phyloP scores from a whole-genome alignment of 2,329 filamentous ascomycete genomes.

The Pleurostoma richardsiae region DNA sequence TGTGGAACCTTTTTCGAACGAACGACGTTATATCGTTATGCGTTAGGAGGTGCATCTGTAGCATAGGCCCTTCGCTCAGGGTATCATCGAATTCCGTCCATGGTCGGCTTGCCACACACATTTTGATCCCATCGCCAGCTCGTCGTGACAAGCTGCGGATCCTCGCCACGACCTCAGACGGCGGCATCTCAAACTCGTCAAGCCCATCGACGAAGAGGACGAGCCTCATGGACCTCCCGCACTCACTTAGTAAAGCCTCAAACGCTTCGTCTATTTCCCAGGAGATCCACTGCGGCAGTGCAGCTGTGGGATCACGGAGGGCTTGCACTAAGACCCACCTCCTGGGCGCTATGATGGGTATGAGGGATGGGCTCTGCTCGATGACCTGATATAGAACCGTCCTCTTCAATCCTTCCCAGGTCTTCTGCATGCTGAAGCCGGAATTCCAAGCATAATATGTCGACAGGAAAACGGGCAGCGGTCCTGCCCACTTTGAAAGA shows the following conservation, averaged over 20 bases:
- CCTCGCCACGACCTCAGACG: background rate
- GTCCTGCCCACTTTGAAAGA: slow-evolving; percentile 5
- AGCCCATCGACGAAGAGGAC: slow-evolving; percentile 2
- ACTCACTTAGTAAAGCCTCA: background rate
- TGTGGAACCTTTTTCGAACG: background rate
- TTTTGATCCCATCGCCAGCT: background rate
- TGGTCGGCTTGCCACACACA: slow-evolving; percentile 7
- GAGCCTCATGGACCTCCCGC: background rate
- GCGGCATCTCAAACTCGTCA: background rate
- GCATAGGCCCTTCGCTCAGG: background rate
- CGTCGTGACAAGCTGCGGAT: background rate
- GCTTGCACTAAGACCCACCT: slow-evolving; percentile 4
- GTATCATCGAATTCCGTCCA: slow-evolving; percentile 5
- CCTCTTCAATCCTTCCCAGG: slow-evolving; percentile 10
- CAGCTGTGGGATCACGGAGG: background rate
- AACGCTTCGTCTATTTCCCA: background rate
- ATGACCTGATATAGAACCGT: slow-evolving; percentile 7
- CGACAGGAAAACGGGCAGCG: background rate
- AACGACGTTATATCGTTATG: slow-evolving; percentile 1
- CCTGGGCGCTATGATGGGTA: slow-evolving; percentile 1
- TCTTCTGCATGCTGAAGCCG: slow-evolving; percentile 10
- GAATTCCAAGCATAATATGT: slow-evolving; percentile 12
- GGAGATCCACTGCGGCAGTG: background rate
- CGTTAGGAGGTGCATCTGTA: slow-evolving; percentile 2
- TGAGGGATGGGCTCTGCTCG: slow-evolving; percentile 3